Evolutionary conservation across 192 early-diverging fungal species (phyloP).

Genomic region (Geosiphon pyriformis): DNA sequence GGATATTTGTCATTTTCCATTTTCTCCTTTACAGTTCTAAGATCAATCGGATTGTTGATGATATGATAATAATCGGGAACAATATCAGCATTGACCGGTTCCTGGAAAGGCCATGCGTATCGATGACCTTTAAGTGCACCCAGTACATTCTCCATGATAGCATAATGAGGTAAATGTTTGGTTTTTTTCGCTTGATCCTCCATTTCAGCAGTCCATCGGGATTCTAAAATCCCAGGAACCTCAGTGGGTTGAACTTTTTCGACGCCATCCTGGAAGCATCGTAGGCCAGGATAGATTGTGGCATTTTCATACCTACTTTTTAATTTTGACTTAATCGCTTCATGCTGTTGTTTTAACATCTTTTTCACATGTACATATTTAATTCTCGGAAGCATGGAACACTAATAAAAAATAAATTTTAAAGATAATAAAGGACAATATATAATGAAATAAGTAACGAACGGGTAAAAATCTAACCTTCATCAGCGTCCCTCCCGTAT

Average conservation of each 20-base stretch:
- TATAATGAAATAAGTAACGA: neutral
- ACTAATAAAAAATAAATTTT: conserved; percentile 47
- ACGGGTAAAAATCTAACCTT: conserved; percentile 44
- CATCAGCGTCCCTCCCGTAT: conserved; percentile 98
- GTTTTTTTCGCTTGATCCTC: conserved; percentile 48
- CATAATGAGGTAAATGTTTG: conserved; percentile 51
- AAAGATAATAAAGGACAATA: conserved; percentile 10
- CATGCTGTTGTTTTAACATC: conserved; percentile 68
- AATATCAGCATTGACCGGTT: conserved; percentile 80
- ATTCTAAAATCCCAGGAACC: conserved; percentile 89
- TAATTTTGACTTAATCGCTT: conserved; percentile 84
- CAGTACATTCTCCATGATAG: conserved; percentile 68
- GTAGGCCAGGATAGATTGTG: conserved; percentile 74
- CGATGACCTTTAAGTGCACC: conserved; percentile 72
- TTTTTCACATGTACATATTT: conserved; percentile 72
- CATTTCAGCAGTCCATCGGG: conserved; percentile 92
- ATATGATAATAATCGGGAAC: conserved; percentile 95
- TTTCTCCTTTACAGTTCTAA: conserved; percentile 75
- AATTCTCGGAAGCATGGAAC: conserved; percentile 86
- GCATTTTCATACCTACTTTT: conserved; percentile 65
- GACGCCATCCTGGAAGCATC: conserved; percentile 57
- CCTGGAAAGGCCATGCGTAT: conserved; percentile 88
- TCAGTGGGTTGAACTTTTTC: conserved; percentile 65
- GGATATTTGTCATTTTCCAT: conserved; percentile 83
- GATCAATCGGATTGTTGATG: conserved; percentile 96